phyloP scores from a whole-genome alignment of 768 basidiomycete species.

The Suillus clintonianus region DNA sequence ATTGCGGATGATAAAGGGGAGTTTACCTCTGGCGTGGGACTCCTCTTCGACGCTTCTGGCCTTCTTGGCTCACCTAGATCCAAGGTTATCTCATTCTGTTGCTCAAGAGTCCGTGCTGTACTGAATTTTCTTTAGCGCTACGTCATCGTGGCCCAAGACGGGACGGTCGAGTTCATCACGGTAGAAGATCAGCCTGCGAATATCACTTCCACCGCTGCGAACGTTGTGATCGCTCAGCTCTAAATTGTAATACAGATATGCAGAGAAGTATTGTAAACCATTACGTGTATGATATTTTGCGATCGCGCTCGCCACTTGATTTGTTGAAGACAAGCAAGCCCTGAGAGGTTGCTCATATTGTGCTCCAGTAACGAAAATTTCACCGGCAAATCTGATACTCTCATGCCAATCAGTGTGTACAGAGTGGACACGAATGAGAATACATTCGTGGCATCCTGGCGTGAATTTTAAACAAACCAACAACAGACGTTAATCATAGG shows the following conservation, averaged over 20 bases:
- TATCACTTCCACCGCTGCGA: conserved; percentile 55
- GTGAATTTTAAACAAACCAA: background rate
- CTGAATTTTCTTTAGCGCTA: conserved; percentile 44
- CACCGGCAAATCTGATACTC: background rate
- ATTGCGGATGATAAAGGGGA: conserved; percentile 70
- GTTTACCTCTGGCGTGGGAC: conserved; percentile 54
- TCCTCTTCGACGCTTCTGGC: conserved; percentile 61
- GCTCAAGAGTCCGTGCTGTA: background rate
- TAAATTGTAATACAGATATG: conserved; percentile 1
- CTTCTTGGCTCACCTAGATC: conserved; percentile 69
- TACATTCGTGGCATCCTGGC: background rate
- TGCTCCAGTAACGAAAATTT: background rate
- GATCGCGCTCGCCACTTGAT: background rate
- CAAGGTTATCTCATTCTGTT: conserved; percentile 42
- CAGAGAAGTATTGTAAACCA: background rate
- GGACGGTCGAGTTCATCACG: conserved; percentile 53
- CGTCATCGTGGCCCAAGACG: conserved; percentile 57
- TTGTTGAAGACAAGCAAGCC: background rate
- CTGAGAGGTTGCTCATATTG: background rate
- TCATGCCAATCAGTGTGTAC: background rate
- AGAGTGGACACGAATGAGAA: background rate
- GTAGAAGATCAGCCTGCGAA: conserved; percentile 51
- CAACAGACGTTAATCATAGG: background rate
- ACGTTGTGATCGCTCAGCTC: conserved; percentile 42
- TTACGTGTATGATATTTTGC: background rate